Evolutionary conservation across 2,329 filamentous ascomycete genomes (phyloP), one percentile per base, ranked within the genome.

Genomic region (Stagonosporopsis cucurbitacearum): DNA sequence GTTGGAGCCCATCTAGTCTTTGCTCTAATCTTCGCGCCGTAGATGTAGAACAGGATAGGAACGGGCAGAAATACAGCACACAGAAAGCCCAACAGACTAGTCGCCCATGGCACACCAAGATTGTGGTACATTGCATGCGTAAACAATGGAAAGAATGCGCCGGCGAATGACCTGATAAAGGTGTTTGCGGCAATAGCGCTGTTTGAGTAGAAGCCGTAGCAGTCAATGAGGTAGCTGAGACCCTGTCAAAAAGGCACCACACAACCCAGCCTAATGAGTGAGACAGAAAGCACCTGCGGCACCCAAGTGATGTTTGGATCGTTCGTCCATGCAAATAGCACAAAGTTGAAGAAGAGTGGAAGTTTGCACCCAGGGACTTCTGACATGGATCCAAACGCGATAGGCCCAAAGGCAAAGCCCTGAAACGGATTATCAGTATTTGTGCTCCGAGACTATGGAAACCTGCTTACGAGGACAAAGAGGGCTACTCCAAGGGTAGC

Each of bases 211-310:
- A 71, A 72, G 8, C 77, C 76, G 58, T 81, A 82, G 46, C 73
- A 86, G 69, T 94, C 90, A 57, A 94, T 88, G 9, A 94, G 83
- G 72, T 93, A 94, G 78, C 92, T 92, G 60, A 95, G 81, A 62
- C 91, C 89, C 32, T 95, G 85, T 82, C 94, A 94, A 71, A 95
- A 92, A 23, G 88, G 88, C 77, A 93, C 76, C 70, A 86, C 88
- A 67, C 94, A 86, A 12, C 90, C 90, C 44, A 92, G 88, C 5
- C 91, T 91, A 40, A 86, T 81, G 37, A 87, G 84, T 0, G 80
- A 80, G 1, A 83, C 77, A 0, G 84, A 84, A 23, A 87, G 78
- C 33, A 82, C 78, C 1, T 85, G 83, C 0, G 78, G 82, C 41
- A 85, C 79, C 84, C 84, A 87, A 40, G 76, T 79, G 19, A 84